A percentile compares a stretch with the other conserved stretches of the same genome.
phyloP scores from a whole-genome alignment of 768 basidiomycete species.

The Astraeus odoratus region DNA sequence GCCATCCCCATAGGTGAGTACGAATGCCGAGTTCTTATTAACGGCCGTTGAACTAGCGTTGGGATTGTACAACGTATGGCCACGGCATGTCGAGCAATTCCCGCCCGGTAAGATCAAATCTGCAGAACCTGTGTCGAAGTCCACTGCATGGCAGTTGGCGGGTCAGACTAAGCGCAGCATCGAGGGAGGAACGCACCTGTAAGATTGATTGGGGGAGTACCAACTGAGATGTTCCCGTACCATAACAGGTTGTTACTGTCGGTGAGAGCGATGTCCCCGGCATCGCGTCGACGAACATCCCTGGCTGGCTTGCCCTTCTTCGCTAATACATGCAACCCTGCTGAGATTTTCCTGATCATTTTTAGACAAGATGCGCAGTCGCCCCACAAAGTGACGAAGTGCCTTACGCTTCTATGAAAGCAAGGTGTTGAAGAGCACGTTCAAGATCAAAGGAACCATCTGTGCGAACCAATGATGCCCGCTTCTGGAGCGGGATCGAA shows the following conservation, averaged over 20 bases:
- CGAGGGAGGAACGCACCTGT: conserved; percentile 8
- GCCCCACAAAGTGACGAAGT: not conserved
- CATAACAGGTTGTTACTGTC: conserved; percentile 12
- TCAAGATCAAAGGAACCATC: conserved; percentile 14
- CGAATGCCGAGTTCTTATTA: conserved; percentile 22
- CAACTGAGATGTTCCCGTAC: conserved; percentile 21
- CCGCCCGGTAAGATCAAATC: conserved; percentile 28
- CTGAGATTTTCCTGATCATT: conserved; percentile 13
- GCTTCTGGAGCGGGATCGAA: conserved; percentile 14
- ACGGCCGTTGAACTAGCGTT: conserved; percentile 24
- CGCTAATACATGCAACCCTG: conserved; percentile 9
- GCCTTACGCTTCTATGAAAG: conserved; percentile 5
- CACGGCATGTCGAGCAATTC: conserved; percentile 25
- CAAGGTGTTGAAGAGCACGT: conserved; percentile 11
- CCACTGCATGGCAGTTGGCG: conserved; percentile 9
- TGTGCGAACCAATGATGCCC: conserved; percentile 4
- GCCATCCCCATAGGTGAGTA: conserved; percentile 37
- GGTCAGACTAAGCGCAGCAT: not conserved
- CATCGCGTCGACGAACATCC: conserved; percentile 8
- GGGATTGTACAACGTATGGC: conserved; percentile 32
- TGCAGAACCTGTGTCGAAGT: conserved; percentile 31
- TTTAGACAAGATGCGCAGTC: conserved; percentile 4
- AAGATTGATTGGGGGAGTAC: conserved; percentile 17
- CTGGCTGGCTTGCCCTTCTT: conserved; percentile 1
- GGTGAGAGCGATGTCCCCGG: conserved; percentile 8